Evolutionary conservation across 2,329 filamentous ascomycete species (phyloP).

Genomic region (Parastagonospora avenae): DNA sequence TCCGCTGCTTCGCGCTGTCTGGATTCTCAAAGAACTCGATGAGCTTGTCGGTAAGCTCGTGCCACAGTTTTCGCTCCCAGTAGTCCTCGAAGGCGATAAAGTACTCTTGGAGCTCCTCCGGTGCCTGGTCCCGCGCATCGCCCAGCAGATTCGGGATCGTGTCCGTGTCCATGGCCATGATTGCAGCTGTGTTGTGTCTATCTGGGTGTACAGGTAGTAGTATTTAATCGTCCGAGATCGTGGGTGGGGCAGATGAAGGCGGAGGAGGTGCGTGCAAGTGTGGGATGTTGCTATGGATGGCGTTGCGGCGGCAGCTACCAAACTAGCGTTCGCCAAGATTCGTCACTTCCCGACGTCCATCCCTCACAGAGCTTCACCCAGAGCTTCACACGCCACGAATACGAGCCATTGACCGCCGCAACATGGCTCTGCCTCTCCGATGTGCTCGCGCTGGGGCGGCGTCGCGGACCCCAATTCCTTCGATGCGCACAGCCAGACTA

Average conservation of each 20-base stretch:
- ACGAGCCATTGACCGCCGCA: slow-evolving; percentile 47
- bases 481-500: slow-evolving; percentile 32
- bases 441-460: slow-evolving; percentile 47
- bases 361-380: slow-evolving; percentile 24
- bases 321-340: slow-evolving; percentile 27
- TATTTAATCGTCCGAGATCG: not conserved
- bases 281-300: slow-evolving; percentile 27
- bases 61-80: slow-evolving; percentile 99
- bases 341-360: slow-evolving; percentile 20
- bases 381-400: slow-evolving; percentile 34
- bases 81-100: slow-evolving; percentile 93
- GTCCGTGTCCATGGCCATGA: slow-evolving; percentile 75
- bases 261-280: slow-evolving; percentile 15
- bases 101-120: slow-evolving; percentile 83
- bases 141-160: slow-evolving; percentile 90
- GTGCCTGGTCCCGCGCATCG: slow-evolving; percentile 85
- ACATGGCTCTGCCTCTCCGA: slow-evolving; percentile 48
- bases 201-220: slow-evolving; percentile 7
- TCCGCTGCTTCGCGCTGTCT: slow-evolving; percentile 79
- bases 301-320: slow-evolving; percentile 28
- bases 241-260: not conserved
- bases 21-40: slow-evolving; percentile 85
- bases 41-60: slow-evolving; percentile 91
- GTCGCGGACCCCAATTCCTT: slow-evolving; percentile 38
- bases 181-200: slow-evolving; percentile 3